These are phyloP conservation scores for Dichotomopilus funicola DNA, from an alignment of 2,329 filamentous ascomycete species.

Conservation along the genomic window DNA sequence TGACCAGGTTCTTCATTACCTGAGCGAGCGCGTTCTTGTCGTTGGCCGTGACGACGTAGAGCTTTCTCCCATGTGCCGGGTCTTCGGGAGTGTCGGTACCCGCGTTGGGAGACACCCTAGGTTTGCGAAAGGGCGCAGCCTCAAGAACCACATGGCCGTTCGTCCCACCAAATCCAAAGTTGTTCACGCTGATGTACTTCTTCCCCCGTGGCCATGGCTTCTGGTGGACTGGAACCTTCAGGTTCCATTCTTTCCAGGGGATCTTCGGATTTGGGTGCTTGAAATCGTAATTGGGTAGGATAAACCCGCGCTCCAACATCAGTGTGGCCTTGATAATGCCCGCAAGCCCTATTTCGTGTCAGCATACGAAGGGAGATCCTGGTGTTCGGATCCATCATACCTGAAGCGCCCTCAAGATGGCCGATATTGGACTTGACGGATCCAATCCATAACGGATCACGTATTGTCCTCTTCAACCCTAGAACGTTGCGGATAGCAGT, in stretches of 20 bases:
- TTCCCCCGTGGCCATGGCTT: slow-evolving; percentile 43
- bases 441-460: slow-evolving; percentile 40
- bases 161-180: slow-evolving; percentile 42
- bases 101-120: slow-evolving; percentile 25
- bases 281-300: slow-evolving; percentile 46
- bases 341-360: slow-evolving; percentile 34
- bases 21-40: slow-evolving; percentile 33
- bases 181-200: slow-evolving; percentile 45
- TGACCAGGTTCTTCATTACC: slow-evolving; percentile 34
- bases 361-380: not conserved
- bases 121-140: slow-evolving; percentile 30
- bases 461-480: slow-evolving; percentile 32
- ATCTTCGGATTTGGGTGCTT: slow-evolving; percentile 44
- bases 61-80: slow-evolving; percentile 27
- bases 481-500: slow-evolving; percentile 41
- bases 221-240: slow-evolving; percentile 40
- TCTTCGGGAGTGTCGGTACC: slow-evolving; percentile 26
- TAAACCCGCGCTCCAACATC: slow-evolving; percentile 44
- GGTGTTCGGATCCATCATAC: slow-evolving; percentile 6
- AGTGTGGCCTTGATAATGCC: slow-evolving; percentile 46
- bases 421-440: slow-evolving; percentile 48
- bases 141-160: slow-evolving; percentile 40
- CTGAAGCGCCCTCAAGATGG: slow-evolving; percentile 44
- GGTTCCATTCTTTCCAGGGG: slow-evolving; percentile 43
- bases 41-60: slow-evolving; percentile 40